These are phyloP conservation scores for Corylus americana DNA, from an alignment of 306 rosid species.

Conservation along the genomic window DNA sequence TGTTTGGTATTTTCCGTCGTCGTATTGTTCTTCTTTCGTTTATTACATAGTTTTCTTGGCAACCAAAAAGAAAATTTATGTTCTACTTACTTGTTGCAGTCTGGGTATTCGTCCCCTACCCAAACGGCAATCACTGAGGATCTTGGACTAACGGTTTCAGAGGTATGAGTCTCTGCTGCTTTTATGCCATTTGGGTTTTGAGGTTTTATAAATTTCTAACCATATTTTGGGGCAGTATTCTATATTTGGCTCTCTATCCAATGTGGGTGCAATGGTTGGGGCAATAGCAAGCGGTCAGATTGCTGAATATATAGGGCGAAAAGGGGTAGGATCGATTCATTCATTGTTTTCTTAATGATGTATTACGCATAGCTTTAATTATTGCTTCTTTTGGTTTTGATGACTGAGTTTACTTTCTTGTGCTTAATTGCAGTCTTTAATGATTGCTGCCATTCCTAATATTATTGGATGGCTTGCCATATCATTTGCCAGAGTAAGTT, in stretches of 20 bases:
- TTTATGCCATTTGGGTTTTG: conserved; percentile 6
- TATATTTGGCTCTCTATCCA: conserved; percentile 85
- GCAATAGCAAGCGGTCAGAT: conserved; percentile 97
- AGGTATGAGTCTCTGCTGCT: conserved; percentile 48
- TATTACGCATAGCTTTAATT: not conserved
- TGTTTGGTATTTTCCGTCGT: not conserved
- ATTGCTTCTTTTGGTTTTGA: conserved; percentile 13
- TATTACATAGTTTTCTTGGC: not conserved
- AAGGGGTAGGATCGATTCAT: conserved; percentile 65
- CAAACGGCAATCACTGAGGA: conserved; percentile 80
- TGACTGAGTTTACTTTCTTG: conserved; percentile 25
- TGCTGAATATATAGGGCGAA: conserved; percentile 90
- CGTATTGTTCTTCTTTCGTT: not conserved
- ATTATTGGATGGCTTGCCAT: conserved; percentile 86
- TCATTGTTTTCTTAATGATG: conserved; percentile 5
- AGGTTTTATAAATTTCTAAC: conserved; percentile 20
- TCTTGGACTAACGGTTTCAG: conserved; percentile 80
- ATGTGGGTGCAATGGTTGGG: conserved; percentile 98
- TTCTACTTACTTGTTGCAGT: conserved; percentile 39
- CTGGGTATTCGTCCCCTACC: conserved; percentile 91
- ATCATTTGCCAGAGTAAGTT: conserved; percentile 87
- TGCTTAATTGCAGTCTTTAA: conserved; percentile 67
- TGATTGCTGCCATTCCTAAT: conserved; percentile 92
- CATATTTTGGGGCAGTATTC: conserved; percentile 60
- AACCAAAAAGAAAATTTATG: not conserved